Conservation (phyloP, 2,329 filamentous ascomycete species). For the Leptographium wingfieldii region DNA sequence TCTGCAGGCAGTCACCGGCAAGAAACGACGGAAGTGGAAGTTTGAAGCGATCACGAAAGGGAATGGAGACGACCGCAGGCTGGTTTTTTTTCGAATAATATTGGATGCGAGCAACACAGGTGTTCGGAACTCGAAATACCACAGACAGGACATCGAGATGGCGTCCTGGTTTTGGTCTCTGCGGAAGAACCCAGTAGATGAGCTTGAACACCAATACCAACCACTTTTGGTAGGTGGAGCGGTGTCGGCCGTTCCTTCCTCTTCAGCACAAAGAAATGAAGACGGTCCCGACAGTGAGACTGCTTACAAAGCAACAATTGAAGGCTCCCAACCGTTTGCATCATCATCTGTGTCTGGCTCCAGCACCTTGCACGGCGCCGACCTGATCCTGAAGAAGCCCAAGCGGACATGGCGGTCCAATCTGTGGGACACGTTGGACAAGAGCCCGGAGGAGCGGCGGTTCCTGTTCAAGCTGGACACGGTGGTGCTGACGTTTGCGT, state of each 20-base stretch:
- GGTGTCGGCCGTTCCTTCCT: not conserved
- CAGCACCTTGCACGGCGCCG: not conserved
- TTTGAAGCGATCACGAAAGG: not conserved
- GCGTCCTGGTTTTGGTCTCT: not conserved
- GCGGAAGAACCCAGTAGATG: not conserved
- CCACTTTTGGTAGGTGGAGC: not conserved
- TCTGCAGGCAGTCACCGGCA: no score
- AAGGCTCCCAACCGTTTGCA: not conserved
- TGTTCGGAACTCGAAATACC: not conserved
- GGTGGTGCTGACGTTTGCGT: slow-evolving; percentile 24
- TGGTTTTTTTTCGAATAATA: not conserved
- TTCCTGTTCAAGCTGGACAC: slow-evolving; percentile 23
- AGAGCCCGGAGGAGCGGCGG: slow-evolving; percentile 19
- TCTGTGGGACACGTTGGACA: slow-evolving; percentile 34
- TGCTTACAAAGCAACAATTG: not conserved
- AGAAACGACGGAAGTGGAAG: not conserved
- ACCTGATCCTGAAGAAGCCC: slow-evolving; percentile 3
- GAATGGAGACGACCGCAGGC: not conserved
- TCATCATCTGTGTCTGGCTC: not conserved
- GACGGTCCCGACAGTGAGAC: not conserved
- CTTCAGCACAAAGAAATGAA: not conserved
- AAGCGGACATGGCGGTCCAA: slow-evolving; percentile 30
- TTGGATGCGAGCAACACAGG: not conserved
- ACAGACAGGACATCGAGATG: not conserved
- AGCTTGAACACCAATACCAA: not conserved